Conservation (phyloP, 768 basidiomycete species). For the Gloeopeniophorella convolvens region DNA sequence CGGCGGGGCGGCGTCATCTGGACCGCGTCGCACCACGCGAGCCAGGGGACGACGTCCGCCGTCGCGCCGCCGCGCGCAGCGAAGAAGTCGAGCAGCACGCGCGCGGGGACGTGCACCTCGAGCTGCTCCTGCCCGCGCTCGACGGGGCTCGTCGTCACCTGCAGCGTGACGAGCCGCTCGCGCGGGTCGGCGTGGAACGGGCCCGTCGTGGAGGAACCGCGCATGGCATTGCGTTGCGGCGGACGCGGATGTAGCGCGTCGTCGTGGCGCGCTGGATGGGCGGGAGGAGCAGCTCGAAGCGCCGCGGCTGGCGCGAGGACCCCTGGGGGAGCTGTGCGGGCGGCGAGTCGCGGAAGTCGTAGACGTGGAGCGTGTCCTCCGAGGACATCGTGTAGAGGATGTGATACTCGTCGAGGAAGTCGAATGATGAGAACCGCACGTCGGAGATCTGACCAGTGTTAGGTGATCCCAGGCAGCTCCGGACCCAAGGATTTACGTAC, state of each 20-base stretch:
- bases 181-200: conserved; percentile 11
- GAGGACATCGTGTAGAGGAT: conserved; percentile 1
- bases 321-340: no score
- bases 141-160: conserved; percentile 6
- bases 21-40: background rate
- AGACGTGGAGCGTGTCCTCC: conserved; percentile 7
- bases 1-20: background rate
- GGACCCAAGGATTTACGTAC: no score
- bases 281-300: conserved; percentile 6
- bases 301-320: no score
- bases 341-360: conserved; percentile 11
- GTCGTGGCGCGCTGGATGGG: background rate
- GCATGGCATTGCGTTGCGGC: conserved; percentile 8
- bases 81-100: background rate
- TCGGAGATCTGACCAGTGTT: background rate
- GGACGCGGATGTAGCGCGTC: conserved; percentile 6
- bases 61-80: background rate
- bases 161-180: conserved; percentile 3
- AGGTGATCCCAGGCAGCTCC: background rate
- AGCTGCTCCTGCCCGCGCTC: conserved; percentile 8
- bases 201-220: no score
- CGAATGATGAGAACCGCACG: conserved; percentile 4
- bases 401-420: conserved; percentile 14
- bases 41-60: background rate
- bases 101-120: conserved; percentile 7